Base-by-base conservation (phyloP, 73 alveolate species). In the Paramecium octaurelia region DNA sequence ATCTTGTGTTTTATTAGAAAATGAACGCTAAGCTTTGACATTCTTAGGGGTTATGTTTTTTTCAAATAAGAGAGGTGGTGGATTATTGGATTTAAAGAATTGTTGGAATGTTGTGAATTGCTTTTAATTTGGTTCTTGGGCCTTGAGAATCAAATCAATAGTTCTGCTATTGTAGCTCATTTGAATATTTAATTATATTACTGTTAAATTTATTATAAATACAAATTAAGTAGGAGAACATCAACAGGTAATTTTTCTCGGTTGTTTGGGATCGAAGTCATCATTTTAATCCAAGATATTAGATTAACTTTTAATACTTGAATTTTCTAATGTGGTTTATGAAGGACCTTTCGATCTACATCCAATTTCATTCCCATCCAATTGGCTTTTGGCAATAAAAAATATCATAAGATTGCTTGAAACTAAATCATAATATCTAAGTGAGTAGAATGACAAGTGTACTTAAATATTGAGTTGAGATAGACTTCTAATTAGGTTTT, bases 81-180 rank as follows among this genome's bases (percentile, higher is more conserved):
- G 73, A 9, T 42, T 24, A 46, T 40, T 46, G 10, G 91, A 2
- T 48, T 80, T 80, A 64, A 80, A 80, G 75, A 80, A 80, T 35
- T 80, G 46, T 80, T 80, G 35, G 23, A 80, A 80, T 1, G 91
- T 18, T 11, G 70, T 80, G 57, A 80, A 80, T 73, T 73, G n/a
- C 46, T 73, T 73, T 73, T 23, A 20, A 34, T 73, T 34, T 43
- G 48, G 34, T 24, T 48, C 91, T 36, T 75, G 12, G 46, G 75
- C 91, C 50, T 80, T 80, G 36, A 80, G 46, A 44, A 80, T 80
- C 23, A 80, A 35, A 23, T 80, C 91, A 44, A 80, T 23, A 24
- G 91, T 80, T 48, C 46, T 80, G 73, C 91, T 80, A 23, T 34
- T 31, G 57, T 80, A 80, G 12, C 64, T 43, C 91, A 80, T 80